Evolutionary conservation across 306 rosid species (phyloP).

Genomic region (Mimosa pudica): DNA sequence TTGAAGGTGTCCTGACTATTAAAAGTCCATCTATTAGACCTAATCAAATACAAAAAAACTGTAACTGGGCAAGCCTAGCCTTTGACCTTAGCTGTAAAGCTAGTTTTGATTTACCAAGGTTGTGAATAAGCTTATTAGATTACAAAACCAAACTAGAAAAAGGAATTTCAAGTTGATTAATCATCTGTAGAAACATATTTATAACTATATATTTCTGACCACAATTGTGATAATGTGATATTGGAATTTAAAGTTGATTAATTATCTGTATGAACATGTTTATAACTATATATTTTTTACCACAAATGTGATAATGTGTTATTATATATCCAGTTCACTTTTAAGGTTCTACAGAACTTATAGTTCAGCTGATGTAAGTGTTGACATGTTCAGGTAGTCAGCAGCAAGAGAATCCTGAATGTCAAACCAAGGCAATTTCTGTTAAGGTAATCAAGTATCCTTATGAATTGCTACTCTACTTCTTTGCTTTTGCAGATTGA

Average conservation of each 20-base stretch:
- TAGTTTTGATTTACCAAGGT: constrained; percentile 24
- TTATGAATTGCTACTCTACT: background rate
- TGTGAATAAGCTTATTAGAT: constrained; percentile 10
- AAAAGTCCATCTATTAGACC: background rate
- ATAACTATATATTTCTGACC: constrained; percentile 4
- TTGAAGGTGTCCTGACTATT: constrained; percentile 19
- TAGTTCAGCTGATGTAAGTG: constrained; percentile 46
- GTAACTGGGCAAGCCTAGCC: constrained; percentile 7
- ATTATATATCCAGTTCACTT: constrained; percentile 6
- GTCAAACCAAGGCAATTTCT: constrained; percentile 35
- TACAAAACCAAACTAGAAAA: constrained; percentile 7
- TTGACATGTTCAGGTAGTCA: constrained; percentile 57
- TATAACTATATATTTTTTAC: constrained; percentile 5
- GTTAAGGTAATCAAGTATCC: constrained; percentile 63
- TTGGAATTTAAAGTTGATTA: constrained; percentile 1
- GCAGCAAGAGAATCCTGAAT: constrained; percentile 50
- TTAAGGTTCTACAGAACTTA: constrained; percentile 21
- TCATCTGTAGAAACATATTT: background rate
- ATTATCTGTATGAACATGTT: background rate
- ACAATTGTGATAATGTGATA: background rate
- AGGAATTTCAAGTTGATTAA: constrained; percentile 6
- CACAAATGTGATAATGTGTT: constrained; percentile 14
- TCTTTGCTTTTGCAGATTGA: constrained; percentile 13
- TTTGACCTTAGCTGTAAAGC: constrained; percentile 17
- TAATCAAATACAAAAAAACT: constrained; percentile 14